Conservation (phyloP, 1,139 yeast genomes). For the Saccharomycopsis phalli region DNA sequence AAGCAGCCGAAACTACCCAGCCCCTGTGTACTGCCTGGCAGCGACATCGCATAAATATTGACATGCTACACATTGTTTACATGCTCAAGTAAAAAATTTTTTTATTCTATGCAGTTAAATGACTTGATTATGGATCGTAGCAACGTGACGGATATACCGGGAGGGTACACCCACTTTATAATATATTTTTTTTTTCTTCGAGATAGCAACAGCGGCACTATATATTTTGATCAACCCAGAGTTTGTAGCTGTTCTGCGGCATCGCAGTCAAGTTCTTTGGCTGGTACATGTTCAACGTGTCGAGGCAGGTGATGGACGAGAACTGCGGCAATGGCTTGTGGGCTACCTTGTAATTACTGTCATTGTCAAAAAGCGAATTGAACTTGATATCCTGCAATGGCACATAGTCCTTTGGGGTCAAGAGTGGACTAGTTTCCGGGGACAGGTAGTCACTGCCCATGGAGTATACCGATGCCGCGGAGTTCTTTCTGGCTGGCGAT, state of each 20-base stretch:
- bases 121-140: neutral
- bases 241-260: constrained; percentile 17
- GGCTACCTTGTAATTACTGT: neutral
- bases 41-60: too few species aligned
- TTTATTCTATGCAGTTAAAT: neutral
- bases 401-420: constrained; percentile 12
- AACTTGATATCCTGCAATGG: constrained; percentile 11
- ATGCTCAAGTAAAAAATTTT: neutral
- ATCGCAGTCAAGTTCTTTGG: constrained; percentile 11
- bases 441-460: neutral
- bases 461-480: constrained; percentile 3
- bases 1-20: too few species aligned
- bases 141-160: neutral
- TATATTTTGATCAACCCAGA: constrained; percentile 16
- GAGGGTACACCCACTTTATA: neutral
- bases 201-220: neutral
- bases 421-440: constrained; percentile 16
- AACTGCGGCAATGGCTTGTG: neutral
- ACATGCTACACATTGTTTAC: neutral
- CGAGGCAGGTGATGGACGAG: constrained; percentile 6
- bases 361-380: constrained; percentile 11
- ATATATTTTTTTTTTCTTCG: neutral
- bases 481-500: neutral
- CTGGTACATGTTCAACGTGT: constrained; percentile 2
- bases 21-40: too few species aligned